Conservation (phyloP, 2,329 filamentous ascomycete genomes). For the Sporothrix curviconia region DNA sequence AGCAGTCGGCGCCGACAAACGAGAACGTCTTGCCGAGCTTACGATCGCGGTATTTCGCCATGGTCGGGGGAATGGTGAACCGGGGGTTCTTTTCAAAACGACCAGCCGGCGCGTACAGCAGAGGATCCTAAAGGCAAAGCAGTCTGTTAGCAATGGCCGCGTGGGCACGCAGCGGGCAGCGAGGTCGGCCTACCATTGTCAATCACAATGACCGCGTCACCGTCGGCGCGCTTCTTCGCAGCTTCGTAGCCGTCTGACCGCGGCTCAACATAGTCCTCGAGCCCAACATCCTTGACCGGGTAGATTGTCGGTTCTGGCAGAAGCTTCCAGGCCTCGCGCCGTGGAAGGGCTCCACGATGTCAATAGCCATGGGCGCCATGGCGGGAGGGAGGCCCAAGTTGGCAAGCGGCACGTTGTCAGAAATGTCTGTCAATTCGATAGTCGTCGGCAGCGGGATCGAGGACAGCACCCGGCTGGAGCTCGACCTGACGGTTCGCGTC, state of each 20-base stretch:
- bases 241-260: slow-evolving; percentile 63
- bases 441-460: neutral
- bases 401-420: neutral
- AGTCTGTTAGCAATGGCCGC: neutral
- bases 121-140: slow-evolving; percentile 62
- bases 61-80: slow-evolving; percentile 76
- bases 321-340: slow-evolving; percentile 37
- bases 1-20: slow-evolving; percentile 88
- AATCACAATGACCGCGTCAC: slow-evolving; percentile 78
- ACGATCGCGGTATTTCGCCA: slow-evolving; percentile 90
- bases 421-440: too few relatives aligned
- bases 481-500: neutral
- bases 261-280: slow-evolving; percentile 48
- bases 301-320: slow-evolving; percentile 51
- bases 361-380: slow-evolving; percentile 51
- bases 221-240: slow-evolving; percentile 51
- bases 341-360: slow-evolving; percentile 38
- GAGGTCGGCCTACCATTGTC: slow-evolving; percentile 95
- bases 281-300: slow-evolving; percentile 55
- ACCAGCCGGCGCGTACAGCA: slow-evolving; percentile 88
- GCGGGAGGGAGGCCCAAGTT: neutral
- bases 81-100: slow-evolving; percentile 79
- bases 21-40: slow-evolving; percentile 88
- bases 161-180: too few relatives aligned
- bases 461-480: neutral